A percentile compares a stretch with the other conserved stretches of the same genome.
These are phyloP conservation scores for Coemansia sp. DNA, from an alignment of 192 early-diverging fungal species.

Conservation along the genomic window DNA sequence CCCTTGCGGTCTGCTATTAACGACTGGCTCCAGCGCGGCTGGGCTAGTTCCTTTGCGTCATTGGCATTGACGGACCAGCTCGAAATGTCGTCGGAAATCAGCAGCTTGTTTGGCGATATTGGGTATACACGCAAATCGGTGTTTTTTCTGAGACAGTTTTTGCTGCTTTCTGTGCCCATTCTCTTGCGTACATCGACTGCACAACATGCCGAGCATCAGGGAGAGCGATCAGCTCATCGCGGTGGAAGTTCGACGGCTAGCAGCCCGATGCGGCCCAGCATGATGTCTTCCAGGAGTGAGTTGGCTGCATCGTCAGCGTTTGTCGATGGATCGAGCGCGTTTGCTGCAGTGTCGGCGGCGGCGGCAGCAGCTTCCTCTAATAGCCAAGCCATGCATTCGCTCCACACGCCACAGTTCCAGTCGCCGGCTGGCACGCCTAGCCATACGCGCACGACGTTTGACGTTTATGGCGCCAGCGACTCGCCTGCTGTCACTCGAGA, in stretches of 20 bases:
- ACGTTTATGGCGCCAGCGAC: background rate
- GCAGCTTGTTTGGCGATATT: conserved; percentile 21
- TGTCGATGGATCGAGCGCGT: conserved; percentile 40
- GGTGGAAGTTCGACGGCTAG: background rate
- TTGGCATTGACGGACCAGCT: conserved; percentile 42
- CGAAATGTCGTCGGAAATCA: conserved; percentile 27
- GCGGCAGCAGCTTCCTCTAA: conserved; percentile 19
- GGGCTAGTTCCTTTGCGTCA: conserved; percentile 26
- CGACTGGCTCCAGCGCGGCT: conserved; percentile 43
- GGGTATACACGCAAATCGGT: conserved; percentile 37
- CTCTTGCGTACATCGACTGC: conserved; percentile 38
- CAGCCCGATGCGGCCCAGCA: conserved; percentile 8
- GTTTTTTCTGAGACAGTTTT: conserved; percentile 50
- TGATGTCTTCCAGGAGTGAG: conserved; percentile 14
- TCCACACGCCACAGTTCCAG: background rate
- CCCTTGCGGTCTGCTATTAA: conserved; percentile 23
- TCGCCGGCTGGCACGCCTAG: conserved; percentile 4
- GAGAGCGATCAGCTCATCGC: background rate
- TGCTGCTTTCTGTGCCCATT: conserved; percentile 37
- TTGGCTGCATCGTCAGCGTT: conserved; percentile 31
- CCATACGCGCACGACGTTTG: conserved; percentile 9
- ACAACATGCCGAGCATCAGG: background rate
- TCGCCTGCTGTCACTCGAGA: conserved; percentile 7
- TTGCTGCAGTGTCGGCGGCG: conserved; percentile 44
- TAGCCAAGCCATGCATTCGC: conserved; percentile 8